A percentile compares a stretch with the other conserved stretches of the same genome.
These are phyloP conservation scores for Daedaleopsis sinensis DNA, from an alignment of 768 basidiomycete genomes.

Conservation along the genomic window DNA sequence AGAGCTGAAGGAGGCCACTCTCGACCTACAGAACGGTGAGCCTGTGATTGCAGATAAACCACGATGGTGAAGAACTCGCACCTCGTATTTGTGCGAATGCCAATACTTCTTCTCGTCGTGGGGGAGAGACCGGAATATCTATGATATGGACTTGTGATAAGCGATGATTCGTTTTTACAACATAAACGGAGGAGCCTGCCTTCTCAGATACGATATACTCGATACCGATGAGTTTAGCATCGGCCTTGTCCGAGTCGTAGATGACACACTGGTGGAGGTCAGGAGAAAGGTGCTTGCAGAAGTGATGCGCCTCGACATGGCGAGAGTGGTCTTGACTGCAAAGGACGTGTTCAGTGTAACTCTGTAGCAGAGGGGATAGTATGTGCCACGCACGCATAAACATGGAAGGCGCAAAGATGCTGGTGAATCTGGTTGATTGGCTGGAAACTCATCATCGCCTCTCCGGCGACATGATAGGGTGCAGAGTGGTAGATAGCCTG, in stretches of 20 bases:
- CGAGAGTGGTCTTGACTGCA: constrained; percentile 35
- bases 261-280: constrained; percentile 49
- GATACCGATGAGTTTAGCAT: constrained; percentile 54
- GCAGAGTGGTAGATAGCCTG: constrained; percentile 30
- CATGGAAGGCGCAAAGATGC: constrained; percentile 38
- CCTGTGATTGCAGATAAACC: too few species aligned
- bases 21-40: constrained; percentile 27
- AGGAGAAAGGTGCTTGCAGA: constrained; percentile 41
- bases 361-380: background rate
- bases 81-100: constrained; percentile 57
- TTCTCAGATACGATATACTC: constrained; percentile 54
- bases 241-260: constrained; percentile 45
- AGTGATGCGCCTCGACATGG: constrained; percentile 47
- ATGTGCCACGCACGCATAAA: constrained; percentile 33
- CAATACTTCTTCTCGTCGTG: constrained; percentile 52
- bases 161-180: too few species aligned
- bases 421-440: constrained; percentile 40
- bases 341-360: background rate
- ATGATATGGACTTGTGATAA: background rate
- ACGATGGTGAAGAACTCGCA: too few species aligned
- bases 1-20: constrained; percentile 37
- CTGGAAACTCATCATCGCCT: constrained; percentile 34
- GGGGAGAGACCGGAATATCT: constrained; percentile 44
- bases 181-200: constrained; percentile 20
- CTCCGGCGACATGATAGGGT: constrained; percentile 31